A percentile compares a stretch with the other conserved stretches of the same genome.
phyloP scores from a whole-genome alignment of 73 alveolate species.

The Paramecium biaurelia region DNA sequence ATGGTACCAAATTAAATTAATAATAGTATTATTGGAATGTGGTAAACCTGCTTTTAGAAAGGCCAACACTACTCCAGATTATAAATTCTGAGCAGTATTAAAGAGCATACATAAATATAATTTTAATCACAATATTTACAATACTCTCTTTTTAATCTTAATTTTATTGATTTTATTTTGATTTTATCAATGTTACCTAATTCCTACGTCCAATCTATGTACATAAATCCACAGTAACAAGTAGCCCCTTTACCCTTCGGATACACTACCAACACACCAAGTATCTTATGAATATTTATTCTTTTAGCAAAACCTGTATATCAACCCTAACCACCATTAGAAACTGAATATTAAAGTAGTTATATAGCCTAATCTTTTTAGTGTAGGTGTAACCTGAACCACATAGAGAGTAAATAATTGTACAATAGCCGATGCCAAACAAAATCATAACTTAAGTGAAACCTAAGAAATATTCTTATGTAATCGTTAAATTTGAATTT shows the following conservation, averaged over 20 bases:
- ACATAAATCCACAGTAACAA: not conserved
- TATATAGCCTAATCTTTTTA: not conserved
- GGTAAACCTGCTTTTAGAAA: slow-evolving; percentile 64
- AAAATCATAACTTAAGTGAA: not conserved
- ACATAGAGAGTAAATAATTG: not conserved
- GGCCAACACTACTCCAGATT: slow-evolving; percentile 63
- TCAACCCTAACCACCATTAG: slow-evolving; percentile 8
- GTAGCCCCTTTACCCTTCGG: not conserved
- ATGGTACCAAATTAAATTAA: not conserved
- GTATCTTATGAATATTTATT: not conserved
- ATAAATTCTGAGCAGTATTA: slow-evolving; percentile 40
- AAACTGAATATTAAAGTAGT: not conserved
- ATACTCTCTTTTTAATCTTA: not conserved
- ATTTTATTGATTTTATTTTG: not conserved
- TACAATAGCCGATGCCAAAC: not conserved
- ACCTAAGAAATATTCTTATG: not conserved
- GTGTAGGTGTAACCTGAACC: not conserved
- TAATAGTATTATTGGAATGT: slow-evolving; percentile 55
- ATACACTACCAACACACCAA: not conserved
- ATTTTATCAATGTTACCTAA: not conserved
- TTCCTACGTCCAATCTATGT: not conserved
- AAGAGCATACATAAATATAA: not conserved
- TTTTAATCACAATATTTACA: not conserved
- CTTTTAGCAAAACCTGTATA: not conserved
- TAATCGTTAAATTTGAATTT: slow-evolving; percentile 3